Evolutionary conservation across 1,284 basidiomycete species (phyloP), one percentile per base, ranked within the genome.

Genomic region (Calocybe gambosa): DNA sequence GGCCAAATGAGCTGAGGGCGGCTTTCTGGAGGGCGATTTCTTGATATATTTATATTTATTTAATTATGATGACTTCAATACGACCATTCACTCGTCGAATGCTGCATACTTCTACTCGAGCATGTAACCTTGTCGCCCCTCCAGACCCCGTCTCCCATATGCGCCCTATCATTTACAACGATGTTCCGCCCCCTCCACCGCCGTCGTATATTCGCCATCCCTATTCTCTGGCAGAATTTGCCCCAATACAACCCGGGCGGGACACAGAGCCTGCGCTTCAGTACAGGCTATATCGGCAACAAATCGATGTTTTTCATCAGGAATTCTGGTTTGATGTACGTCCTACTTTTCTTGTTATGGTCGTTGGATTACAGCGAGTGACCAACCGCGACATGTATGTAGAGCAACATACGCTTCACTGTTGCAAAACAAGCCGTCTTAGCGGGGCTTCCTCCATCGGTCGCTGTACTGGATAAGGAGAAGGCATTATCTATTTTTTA

Each of bases 331-430:
- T 77, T 41, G 80, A 89, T 47, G 86, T 89, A 57, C 55, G 84
- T 38, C n/a, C 19, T 38, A 23, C 26, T 31, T 36, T n/a, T 36
- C 26, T 16, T 47, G 20, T n/a, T 25, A 28, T 38, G 1, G 12
- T 34, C 5, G 18, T 4, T n/a, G 28, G 23, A 31, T 37, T 21
- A 47, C 36, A 41, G 47, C 45, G 38, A 40, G 16, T 45, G 31
- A 9, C 19, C n/a, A n/a, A n/a, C n/a, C n/a, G n/a, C n/a, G n/a
- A n/a, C n/a, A n/a, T n/a, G n/a, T 18, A 35, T 47, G 29, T 1
- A 89, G 87, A 85, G 77, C 57, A 89, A 89, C 57, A 70, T 70
- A 6, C 80, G 86, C 15, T 89, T 89, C 57, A 78, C 85, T 57
- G 66, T 71, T 12, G 85, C 77, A 20, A 84, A 81, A 60, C 62